Conservation (phyloP, 2,329 filamentous ascomycete species). For the Aciculosporium take region DNA sequence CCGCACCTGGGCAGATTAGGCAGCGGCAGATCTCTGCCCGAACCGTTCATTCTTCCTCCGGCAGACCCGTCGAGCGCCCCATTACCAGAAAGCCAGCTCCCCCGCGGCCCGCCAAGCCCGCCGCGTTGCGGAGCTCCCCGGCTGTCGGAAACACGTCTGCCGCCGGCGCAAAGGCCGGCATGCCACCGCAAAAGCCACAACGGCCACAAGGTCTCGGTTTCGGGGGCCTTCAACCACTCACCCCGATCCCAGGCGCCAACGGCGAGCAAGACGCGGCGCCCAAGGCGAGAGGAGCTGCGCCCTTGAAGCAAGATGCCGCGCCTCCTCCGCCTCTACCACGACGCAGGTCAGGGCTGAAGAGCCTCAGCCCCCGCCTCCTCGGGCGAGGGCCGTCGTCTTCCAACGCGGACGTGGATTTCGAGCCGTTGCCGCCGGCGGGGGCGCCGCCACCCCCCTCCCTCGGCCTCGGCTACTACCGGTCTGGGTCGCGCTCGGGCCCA, state of each 20-base stretch:
- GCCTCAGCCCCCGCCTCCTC: constrained; percentile 18
- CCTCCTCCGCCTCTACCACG: constrained; percentile 36
- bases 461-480: constrained; percentile 12
- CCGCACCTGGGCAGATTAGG: constrained; percentile 16
- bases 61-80: constrained; percentile 17
- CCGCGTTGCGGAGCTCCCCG: constrained; percentile 33
- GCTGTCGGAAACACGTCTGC: constrained; percentile 11
- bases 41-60: background rate
- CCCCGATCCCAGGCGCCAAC: constrained; percentile 16
- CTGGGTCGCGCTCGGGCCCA: constrained; percentile 17
- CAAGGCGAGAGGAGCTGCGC: constrained; percentile 21
- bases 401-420: constrained; percentile 28
- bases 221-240: constrained; percentile 22
- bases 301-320: constrained; percentile 14
- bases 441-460: constrained; percentile 7
- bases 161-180: background rate
- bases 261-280: constrained; percentile 10
- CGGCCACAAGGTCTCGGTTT: constrained; percentile 18
- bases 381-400: constrained; percentile 17
- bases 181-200: constrained; percentile 22
- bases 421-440: constrained; percentile 22
- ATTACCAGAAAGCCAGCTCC: constrained; percentile 27
- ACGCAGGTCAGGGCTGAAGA: constrained; percentile 26
- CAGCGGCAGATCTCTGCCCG: constrained; percentile 11
- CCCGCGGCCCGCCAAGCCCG: constrained; percentile 44